phyloP scores from a whole-genome alignment of 345 rosid species.

The Dovyalis caffra region DNA sequence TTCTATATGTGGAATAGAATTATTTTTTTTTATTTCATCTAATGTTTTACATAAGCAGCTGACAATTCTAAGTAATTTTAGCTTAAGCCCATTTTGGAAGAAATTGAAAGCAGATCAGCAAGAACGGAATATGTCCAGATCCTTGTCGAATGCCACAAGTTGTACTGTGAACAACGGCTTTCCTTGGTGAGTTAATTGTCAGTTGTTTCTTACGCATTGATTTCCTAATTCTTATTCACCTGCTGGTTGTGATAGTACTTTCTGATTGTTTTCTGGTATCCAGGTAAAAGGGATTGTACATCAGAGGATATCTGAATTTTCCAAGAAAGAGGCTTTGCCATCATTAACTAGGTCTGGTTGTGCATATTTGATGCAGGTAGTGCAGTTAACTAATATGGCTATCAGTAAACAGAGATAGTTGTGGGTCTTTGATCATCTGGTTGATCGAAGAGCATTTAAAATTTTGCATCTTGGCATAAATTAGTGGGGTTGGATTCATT shows the following conservation, averaged over 20 bases:
- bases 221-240: neutral
- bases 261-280: conserved; percentile 12
- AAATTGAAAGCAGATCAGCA: conserved; percentile 88
- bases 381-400: neutral
- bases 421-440: neutral
- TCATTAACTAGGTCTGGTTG: conserved; percentile 96
- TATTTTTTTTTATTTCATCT: neutral
- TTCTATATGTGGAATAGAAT: neutral
- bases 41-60: conserved; percentile 11
- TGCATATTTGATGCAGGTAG: conserved; percentile 93
- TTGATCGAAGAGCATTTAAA: conserved; percentile 9
- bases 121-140: conserved; percentile 84
- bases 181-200: conserved; percentile 58
- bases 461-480: neutral
- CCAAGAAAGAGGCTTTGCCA: conserved; percentile 89
- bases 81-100: conserved; percentile 90
- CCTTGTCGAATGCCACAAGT: conserved; percentile 86
- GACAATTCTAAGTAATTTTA: conserved; percentile 40
- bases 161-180: conserved; percentile 94
- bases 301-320: conserved; percentile 78
- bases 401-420: neutral
- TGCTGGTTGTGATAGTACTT: conserved; percentile 8
- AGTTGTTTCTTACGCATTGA: conserved; percentile 5
- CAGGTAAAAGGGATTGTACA: conserved; percentile 89
- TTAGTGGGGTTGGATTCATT: neutral